These are phyloP conservation scores for Yamagishiella unicocca DNA, from an alignment of 139 green algal species.

Conservation along the genomic window DNA sequence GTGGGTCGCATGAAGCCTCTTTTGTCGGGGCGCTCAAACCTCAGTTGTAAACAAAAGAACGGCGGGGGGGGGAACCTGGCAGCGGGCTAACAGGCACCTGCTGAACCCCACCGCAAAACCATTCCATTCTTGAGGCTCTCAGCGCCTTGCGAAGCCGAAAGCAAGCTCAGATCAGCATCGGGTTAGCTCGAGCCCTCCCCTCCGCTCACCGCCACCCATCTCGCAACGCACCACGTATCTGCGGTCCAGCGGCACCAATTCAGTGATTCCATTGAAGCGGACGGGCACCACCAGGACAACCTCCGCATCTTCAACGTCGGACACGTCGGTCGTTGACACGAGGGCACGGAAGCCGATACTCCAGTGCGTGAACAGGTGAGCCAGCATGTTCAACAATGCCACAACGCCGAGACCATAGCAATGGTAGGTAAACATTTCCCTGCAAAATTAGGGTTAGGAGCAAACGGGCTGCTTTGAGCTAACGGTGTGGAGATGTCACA, in stretches of 20 bases:
- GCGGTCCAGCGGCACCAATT: conserved; percentile 75
- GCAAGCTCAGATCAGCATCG: too few relatives aligned
- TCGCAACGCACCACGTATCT: conserved; percentile 59
- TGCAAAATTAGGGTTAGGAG: too few relatives aligned
- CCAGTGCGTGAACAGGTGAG: conserved; percentile 77
- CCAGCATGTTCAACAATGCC: conserved; percentile 65
- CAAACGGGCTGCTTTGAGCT: too few relatives aligned
- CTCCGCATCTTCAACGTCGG: conserved; percentile 55
- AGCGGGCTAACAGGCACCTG: background rate
- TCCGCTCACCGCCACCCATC: background rate
- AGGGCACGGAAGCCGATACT: conserved; percentile 57
- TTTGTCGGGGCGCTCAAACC: too few relatives aligned
- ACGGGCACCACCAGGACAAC: conserved; percentile 72
- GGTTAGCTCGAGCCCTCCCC: too few relatives aligned
- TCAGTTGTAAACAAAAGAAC: too few relatives aligned
- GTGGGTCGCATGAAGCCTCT: too few relatives aligned
- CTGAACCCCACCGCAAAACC: too few relatives aligned
- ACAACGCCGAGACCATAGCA: conserved; percentile 52
- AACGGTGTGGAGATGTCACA: too few relatives aligned
- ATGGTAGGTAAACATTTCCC: conserved; percentile 43
- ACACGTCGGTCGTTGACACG: conserved; percentile 42
- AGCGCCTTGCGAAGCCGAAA: too few relatives aligned
- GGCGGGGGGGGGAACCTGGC: background rate
- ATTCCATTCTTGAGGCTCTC: too few relatives aligned
- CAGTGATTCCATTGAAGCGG: conserved; percentile 72